A percentile compares a stretch with the other conserved stretches of the same genome.
phyloP scores from a whole-genome alignment of 2,329 filamentous ascomycete species.

The Pseudocercospora vitis region DNA sequence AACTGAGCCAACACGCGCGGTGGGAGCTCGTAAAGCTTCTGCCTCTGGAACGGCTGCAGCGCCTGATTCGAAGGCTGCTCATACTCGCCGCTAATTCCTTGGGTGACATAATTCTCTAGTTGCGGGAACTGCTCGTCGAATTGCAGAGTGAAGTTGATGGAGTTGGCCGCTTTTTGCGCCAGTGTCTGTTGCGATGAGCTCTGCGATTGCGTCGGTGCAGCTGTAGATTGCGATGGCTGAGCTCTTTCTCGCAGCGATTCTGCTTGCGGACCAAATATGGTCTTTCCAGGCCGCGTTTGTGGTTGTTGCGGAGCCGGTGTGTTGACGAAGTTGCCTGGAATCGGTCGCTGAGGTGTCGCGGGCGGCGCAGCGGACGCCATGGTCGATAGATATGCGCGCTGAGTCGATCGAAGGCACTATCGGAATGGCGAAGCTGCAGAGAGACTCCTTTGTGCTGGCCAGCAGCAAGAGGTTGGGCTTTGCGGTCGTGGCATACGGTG shows the following conservation, averaged over 20 bases:
- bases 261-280: slow-evolving; percentile 37
- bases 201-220: slow-evolving; percentile 16
- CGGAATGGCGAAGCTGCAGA: slow-evolving; percentile 3
- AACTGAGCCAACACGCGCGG: slow-evolving; percentile 91
- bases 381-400: not conserved
- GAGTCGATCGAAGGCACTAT: slow-evolving; percentile 5
- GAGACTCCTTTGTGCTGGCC: slow-evolving; percentile 11
- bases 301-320: slow-evolving; percentile 59
- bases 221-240: slow-evolving; percentile 24
- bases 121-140: slow-evolving; percentile 82
- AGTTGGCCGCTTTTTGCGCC: slow-evolving; percentile 75
- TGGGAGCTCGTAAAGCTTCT: slow-evolving; percentile 83
- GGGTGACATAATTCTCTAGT: slow-evolving; percentile 79
- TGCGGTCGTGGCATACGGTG: slow-evolving; percentile 17
- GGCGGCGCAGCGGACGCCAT: slow-evolving; percentile 34
- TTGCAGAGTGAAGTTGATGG: slow-evolving; percentile 76
- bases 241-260: slow-evolving; percentile 32
- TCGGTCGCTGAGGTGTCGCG: slow-evolving; percentile 66
- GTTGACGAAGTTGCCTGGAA: slow-evolving; percentile 74
- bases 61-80: slow-evolving; percentile 68
- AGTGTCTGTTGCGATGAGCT: slow-evolving; percentile 44
- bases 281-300: slow-evolving; percentile 18
- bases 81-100: slow-evolving; percentile 89
- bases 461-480: slow-evolving; percentile 15
- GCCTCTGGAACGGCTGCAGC: slow-evolving; percentile 87